Base-by-base conservation (phyloP, 2,329 filamentous ascomycete genomes). In the Bipolaris zeicola region DNA sequence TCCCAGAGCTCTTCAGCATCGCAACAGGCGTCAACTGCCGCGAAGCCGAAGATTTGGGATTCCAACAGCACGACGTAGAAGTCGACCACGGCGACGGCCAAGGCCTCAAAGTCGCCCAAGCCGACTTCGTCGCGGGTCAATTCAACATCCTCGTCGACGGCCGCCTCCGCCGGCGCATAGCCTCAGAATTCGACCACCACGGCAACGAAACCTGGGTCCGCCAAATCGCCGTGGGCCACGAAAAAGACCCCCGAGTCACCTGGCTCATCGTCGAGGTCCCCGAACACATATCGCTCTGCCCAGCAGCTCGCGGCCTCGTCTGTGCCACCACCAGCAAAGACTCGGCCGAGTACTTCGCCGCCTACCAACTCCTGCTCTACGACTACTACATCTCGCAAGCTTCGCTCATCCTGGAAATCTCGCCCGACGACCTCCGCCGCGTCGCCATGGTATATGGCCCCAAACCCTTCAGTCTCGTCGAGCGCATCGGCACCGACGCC, bases 371-470 rank as follows among this genome's bases (percentile, higher is more conserved):
- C n/a, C 47, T 64, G 2, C 57, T 64, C 3, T 61, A 61, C 46
- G 60, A 64, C 26, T 64, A 57, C 36, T 64, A 63, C 52, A 59
- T 64, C 37, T 55, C 55, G 7, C 60, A 63, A 47, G 62, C 60
- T 14, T 57, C 62, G 1, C 52, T 63, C 3, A 26, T 64, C 16
- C 60, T 64, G 8, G 60, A 61, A 41, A 57, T 63, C 8, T 28
- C 51, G 6, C 39, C 45, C 8, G 58, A 62, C 42, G 54, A 63
- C 38, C 60, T 64, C 18, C 60, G 62, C 34, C 57, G 53, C 10
- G 55, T 63, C 7, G 48, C 41, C 37, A 59, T 64, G 48, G 42
- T 64, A 3, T 61, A 64, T 38, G 62, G 62, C 3, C 60, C 60
- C 18, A 63, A 63, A 20, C 62, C 58, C 10, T 64, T 64, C 39